Conservation (phyloP, 495 filamentous ascomycete genomes). For the Daldinia decipiens region DNA sequence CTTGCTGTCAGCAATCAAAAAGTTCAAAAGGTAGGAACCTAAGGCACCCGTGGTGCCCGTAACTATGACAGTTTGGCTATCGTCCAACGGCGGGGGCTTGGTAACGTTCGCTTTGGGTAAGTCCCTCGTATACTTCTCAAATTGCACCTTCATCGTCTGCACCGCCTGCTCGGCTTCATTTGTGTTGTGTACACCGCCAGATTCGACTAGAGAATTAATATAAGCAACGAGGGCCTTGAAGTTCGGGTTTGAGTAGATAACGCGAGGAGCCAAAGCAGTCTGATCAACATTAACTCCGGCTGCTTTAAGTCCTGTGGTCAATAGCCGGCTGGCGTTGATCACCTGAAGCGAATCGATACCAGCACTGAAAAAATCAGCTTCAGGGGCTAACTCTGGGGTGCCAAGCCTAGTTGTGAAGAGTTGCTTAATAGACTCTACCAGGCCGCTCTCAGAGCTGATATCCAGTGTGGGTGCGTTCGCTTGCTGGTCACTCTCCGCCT, state of each 20-base stretch:
- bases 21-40: constrained; percentile 64
- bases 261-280: constrained; percentile 48
- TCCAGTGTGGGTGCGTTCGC: constrained; percentile 46
- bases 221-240: constrained; percentile 45
- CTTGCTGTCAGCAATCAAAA: constrained; percentile 44
- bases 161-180: constrained; percentile 9
- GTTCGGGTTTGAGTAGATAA: constrained; percentile 55
- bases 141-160: constrained; percentile 13
- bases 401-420: constrained; percentile 48
- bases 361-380: constrained; percentile 56
- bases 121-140: constrained; percentile 48
- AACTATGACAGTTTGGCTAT: constrained; percentile 58
- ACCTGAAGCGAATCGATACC: constrained; percentile 67
- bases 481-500: constrained; percentile 33
- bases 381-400: constrained; percentile 43
- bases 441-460: constrained; percentile 40
- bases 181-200: constrained; percentile 11
- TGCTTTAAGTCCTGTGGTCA: constrained; percentile 49
- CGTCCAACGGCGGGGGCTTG: constrained; percentile 44
- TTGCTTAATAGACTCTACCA: constrained; percentile 49
- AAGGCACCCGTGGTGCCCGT: constrained; percentile 68
- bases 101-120: constrained; percentile 33
- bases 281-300: constrained; percentile 47
- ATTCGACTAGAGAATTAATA: constrained; percentile 37
- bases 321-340: constrained; percentile 49